phyloP scores from a whole-genome alignment of 148 eudicot species.

The Cornus controversa region DNA sequence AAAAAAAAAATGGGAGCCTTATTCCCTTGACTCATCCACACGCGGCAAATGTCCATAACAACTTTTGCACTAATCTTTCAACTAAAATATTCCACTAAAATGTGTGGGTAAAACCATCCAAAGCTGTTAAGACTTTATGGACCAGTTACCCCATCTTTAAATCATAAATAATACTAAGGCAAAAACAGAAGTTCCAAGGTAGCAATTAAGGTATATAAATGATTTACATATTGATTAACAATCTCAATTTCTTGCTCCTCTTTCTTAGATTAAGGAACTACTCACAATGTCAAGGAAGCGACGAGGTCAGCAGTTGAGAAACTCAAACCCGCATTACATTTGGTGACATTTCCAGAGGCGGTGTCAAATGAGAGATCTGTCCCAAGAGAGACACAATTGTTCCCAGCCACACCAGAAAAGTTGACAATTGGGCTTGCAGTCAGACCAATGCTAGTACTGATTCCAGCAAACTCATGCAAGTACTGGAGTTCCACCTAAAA shows the following conservation, averaged over 20 bases:
- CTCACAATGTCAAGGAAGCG: conserved; percentile 83
- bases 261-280: conserved; percentile 8
- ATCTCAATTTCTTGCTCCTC: background rate
- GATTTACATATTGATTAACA: background rate
- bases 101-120: background rate
- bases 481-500: conserved; percentile 87
- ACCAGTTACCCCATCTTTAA: background rate
- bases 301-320: conserved; percentile 68
- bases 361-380: conserved; percentile 91
- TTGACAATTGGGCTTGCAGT: conserved; percentile 84
- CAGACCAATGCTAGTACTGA: conserved; percentile 82
- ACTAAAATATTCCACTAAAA: background rate
- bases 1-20: background rate
- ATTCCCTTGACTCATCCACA: background rate
- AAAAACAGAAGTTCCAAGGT: background rate
- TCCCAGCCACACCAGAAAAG: conserved; percentile 92
- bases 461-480: conserved; percentile 90
- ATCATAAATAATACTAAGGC: background rate
- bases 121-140: background rate
- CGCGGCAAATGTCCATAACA: background rate
- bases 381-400: conserved; percentile 52
- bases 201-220: no score
- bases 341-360: conserved; percentile 69
- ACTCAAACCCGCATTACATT: conserved; percentile 80
- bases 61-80: background rate